Base-by-base conservation (phyloP, 768 basidiomycete species). In the Tylopilus sp. region DNA sequence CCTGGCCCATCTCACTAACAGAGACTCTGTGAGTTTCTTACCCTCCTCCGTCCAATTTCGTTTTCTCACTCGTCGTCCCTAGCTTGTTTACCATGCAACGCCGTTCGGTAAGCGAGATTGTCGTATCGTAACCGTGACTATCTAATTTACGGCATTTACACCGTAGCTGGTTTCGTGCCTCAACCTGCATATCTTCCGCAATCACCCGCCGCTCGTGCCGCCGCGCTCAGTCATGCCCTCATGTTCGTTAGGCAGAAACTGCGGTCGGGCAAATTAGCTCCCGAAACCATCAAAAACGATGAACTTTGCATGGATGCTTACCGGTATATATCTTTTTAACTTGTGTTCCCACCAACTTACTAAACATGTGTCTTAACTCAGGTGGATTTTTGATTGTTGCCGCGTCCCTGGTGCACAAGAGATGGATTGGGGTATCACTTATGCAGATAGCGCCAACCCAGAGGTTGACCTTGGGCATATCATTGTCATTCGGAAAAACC, bases 301-400 rank as follows among this genome's bases (percentile, higher is more conserved):
- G 79, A 85, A 15, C 61, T 91, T 10, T 93, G 91, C 63, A 92
- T 93, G 91, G 91, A 93, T 62, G 86, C 87, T 7, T 92, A 86
- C 68, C 74, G 89, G 88, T 86, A 55, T 47, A 72, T 55, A 22
- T 52, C 13, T 22, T 7, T 11, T 4, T 38, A 40, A 40, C 9
- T 4, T 31, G 15, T 33, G 20, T 20, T 3, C 13, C 40, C 23
- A 6, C n/a, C 3, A 23, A 26, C 0, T 39, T 8, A 12, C 40
- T 58, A 12, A n/a, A n/a, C n/a, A n/a, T n/a, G 61, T 21, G 7
- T n/a, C n/a, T 20, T 20, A 40, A 40, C 26, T 21, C 49, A 89
- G 88, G 43, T 93, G 91, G 91, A 91, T 93, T 90, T 93, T 93
- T 57, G 91, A 93, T 65, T 91, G 88, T 65, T 88, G 82, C 57